phyloP scores from a whole-genome alignment of 75 land plant genomes.

The Picea glauca region DNA sequence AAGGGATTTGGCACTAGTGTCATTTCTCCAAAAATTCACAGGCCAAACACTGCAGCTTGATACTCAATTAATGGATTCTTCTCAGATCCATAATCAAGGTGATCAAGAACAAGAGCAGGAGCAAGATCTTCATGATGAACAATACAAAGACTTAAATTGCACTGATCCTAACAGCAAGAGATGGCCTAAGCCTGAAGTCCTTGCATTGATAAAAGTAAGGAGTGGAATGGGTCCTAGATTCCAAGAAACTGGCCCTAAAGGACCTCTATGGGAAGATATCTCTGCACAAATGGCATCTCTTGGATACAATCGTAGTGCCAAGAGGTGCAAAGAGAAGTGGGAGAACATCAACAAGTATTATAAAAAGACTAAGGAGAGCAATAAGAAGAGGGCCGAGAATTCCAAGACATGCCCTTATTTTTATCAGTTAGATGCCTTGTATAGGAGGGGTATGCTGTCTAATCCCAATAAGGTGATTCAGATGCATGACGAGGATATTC shows the following conservation, averaged over 20 bases:
- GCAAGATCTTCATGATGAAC: not conserved
- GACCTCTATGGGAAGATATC: slow-evolving; percentile 17
- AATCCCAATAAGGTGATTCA: too few relatives aligned
- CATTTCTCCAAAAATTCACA: slow-evolving; percentile 38
- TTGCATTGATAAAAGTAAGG: slow-evolving; percentile 14
- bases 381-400: slow-evolving; percentile 21
- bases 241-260: slow-evolving; percentile 21
- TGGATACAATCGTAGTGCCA: slow-evolving; percentile 15
- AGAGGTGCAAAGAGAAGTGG: slow-evolving; percentile 26
- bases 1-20: slow-evolving; percentile 33
- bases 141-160: not conserved
- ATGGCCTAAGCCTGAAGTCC: slow-evolving; percentile 23
- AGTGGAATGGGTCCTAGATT: slow-evolving; percentile 10
- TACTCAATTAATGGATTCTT: not conserved
- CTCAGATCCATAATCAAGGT: not conserved
- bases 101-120: not conserved
- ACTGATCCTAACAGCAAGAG: slow-evolving; percentile 17
- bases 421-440: slow-evolving; percentile 19
- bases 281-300: slow-evolving; percentile 7
- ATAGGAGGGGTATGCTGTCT: slow-evolving; percentile 1
- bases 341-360: slow-evolving; percentile 30
- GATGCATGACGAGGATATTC: too few relatives aligned
- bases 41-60: slow-evolving; percentile 29
- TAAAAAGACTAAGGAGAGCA: slow-evolving; percentile 17
- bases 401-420: slow-evolving; percentile 20